Conservation (phyloP, 768 basidiomycete species). For the Amanita thiersii region DNA sequence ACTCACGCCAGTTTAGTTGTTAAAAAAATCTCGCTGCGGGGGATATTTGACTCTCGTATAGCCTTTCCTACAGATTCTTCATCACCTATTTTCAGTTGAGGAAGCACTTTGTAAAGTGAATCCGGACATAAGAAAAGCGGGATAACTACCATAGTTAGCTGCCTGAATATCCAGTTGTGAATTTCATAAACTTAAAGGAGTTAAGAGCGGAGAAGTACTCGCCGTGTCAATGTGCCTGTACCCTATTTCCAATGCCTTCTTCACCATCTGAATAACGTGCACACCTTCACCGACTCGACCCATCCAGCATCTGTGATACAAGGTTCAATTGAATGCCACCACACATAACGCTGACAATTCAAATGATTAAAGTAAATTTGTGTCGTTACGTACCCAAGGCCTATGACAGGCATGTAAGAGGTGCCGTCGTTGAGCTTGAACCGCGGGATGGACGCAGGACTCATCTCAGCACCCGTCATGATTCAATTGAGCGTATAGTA, state of each 20-base stretch:
- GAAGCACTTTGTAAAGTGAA: no score
- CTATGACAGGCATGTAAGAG: constrained; percentile 21
- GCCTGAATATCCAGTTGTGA: constrained; percentile 2
- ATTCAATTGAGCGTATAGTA: no score
- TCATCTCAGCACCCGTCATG: no score
- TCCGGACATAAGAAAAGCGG: not conserved
- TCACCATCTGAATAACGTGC: constrained; percentile 29
- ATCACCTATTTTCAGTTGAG: no score
- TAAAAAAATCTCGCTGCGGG: constrained; percentile 29
- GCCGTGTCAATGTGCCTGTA: constrained; percentile 29
- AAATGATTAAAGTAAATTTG: no score
- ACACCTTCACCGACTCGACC: constrained; percentile 25
- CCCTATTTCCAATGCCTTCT: constrained; percentile 27
- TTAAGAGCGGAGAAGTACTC: no score
- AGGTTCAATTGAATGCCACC: no score
- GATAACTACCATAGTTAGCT: constrained; percentile 7
- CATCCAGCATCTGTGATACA: constrained; percentile 38
- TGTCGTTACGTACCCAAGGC: constrained; percentile 23
- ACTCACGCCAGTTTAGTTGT: constrained; percentile 33
- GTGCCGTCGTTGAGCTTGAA: constrained; percentile 21
- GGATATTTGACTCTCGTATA: constrained; percentile 29
- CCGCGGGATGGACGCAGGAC: not conserved
- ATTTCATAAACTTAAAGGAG: constrained; percentile 9
- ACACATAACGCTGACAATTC: no score
- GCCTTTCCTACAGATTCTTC: constrained; percentile 29